Conservation (phyloP, 345 rosid genomes). For the Crucihimalaya himalaica region DNA sequence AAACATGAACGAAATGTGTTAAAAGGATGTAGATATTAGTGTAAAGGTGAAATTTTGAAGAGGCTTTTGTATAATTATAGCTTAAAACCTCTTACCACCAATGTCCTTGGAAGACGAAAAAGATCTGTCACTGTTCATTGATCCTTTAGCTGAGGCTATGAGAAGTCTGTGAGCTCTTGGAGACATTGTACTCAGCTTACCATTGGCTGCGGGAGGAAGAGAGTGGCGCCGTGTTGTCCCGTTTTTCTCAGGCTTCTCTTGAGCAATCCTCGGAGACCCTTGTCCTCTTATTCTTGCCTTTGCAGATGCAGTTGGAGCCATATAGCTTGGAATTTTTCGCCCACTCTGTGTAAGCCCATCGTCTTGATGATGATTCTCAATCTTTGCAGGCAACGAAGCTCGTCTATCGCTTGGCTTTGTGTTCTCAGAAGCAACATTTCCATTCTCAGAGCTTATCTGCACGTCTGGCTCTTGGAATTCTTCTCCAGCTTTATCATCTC, state of each 20-base stretch:
- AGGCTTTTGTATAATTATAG: neutral
- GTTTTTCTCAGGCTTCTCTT: conserved; percentile 54
- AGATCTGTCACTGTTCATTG: conserved; percentile 56
- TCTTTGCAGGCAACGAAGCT: conserved; percentile 64
- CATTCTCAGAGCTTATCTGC: conserved; percentile 45
- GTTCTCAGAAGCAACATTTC: conserved; percentile 42
- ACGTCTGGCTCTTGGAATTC: conserved; percentile 40
- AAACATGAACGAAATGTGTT: conserved; percentile 14
- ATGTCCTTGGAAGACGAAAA: conserved; percentile 64
- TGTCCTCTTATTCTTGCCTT: conserved; percentile 79
- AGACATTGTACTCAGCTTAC: conserved; percentile 56
- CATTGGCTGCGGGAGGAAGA: conserved; percentile 63
- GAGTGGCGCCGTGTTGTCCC: conserved; percentile 68
- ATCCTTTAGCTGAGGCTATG: conserved; percentile 61
- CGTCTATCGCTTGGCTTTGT: conserved; percentile 58
- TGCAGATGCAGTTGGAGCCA: conserved; percentile 87
- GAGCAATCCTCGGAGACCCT: conserved; percentile 58
- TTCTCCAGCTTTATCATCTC: conserved; percentile 44
- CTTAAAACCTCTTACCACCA: conserved; percentile 45
- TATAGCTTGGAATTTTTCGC: conserved; percentile 74
- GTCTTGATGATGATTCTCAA: conserved; percentile 53
- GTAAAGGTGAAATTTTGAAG: neutral
- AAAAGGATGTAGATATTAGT: conserved; percentile 11
- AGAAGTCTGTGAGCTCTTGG: conserved; percentile 62
- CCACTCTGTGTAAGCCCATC: conserved; percentile 49